Evolutionary conservation across 2,329 filamentous ascomycete species (phyloP), one percentile per base, ranked within the genome.

Genomic region (Exophiala lecanii-corni): DNA sequence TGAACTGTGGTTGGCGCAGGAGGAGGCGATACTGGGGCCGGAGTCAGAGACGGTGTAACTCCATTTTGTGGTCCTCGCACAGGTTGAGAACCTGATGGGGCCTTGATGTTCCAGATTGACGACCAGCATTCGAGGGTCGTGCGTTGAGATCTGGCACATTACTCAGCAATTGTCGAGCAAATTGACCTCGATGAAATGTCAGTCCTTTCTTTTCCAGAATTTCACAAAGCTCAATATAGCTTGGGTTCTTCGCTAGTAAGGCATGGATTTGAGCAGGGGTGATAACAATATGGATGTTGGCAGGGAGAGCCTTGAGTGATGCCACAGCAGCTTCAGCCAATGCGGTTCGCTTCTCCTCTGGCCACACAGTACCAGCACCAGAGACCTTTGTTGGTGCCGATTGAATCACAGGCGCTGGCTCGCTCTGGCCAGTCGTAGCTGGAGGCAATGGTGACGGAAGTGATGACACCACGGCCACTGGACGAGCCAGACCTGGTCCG

Each of bases 151-250:
- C 55, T 12, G 60, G 60, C 12, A 63, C 55, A 36, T 53, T 54
- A 36, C 51, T 56, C 21, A 62, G 63, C 12, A 81, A 57, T 47
- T 66, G 68, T 49, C 71, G 67, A 9, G 77, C 77, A 51, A 81
- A 74, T 1, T 65, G 60, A 4, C 72, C 69, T 41, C 75, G 65
- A 49, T 79, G 71, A 23, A 80, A 62, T 21, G 58, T 63, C 12
- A 77, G 60, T 0, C 71, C 72, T 51, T 65, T 65, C 1, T 52
- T 55, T 48, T 81, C 76, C 4, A 80, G 58, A 34, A 65, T 62
- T 46, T 74, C 68, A 53, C 77, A 81, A 2, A 80, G 59, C 38
- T 74, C 66, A 45, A 71, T 68, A 49, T 79, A 80, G 2, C 68
- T 74, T 2, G 75, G 75, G 50, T 79, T 78, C 5, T 60, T 56